Base-by-base conservation (phyloP, 148 eudicot species). In the Persicaria tinctoria region DNA sequence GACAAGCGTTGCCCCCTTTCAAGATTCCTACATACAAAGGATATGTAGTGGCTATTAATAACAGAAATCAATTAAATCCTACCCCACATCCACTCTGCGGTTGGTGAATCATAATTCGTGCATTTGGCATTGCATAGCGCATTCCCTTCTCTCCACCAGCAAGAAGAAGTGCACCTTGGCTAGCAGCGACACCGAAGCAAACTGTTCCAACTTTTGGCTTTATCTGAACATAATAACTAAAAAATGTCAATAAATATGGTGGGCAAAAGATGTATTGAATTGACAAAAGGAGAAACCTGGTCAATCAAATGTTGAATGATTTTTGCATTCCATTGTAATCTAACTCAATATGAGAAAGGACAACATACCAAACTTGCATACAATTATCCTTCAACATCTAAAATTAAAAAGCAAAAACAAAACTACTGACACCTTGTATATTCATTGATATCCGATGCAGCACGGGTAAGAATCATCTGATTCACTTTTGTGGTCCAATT, bases 111-210 rank as follows among this genome's bases (percentile, higher is more conserved):
- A 91, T 93, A 66, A 93, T 80, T 50, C 97, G 97, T 46, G 97
- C 75, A 85, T 93, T 93, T 82, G 98, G 98, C 98, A 93, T 93
- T 12, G 98, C 81, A 78, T 89, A 93, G 32, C 98, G 90, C 98
- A 93, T 93, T 46, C 98, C 98, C 85, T 91, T 93, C 73, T 93
- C 93, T 79, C 98, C 98, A 81, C 97, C 97, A 74, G 98, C 97
- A 84, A 93, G 98, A 79, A 93, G 90, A 80, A 93, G 89, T 12
- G 97, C 90, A 60, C 84, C 97, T 76, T 93, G 95, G 83, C 97
- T 89, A 60, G 98, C 98, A 79, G 88, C 93, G 70, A 88, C 85
- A 75, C 98, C 98, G 81, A 93, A 91, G 80, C 98, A 88, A 71
- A 93, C 97, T 20, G 98, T 93, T 66, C 98, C 98, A 78, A 93